These are phyloP conservation scores for Floccularia luteovirens DNA, from an alignment of 768 basidiomycete genomes.

Conservation along the genomic window DNA sequence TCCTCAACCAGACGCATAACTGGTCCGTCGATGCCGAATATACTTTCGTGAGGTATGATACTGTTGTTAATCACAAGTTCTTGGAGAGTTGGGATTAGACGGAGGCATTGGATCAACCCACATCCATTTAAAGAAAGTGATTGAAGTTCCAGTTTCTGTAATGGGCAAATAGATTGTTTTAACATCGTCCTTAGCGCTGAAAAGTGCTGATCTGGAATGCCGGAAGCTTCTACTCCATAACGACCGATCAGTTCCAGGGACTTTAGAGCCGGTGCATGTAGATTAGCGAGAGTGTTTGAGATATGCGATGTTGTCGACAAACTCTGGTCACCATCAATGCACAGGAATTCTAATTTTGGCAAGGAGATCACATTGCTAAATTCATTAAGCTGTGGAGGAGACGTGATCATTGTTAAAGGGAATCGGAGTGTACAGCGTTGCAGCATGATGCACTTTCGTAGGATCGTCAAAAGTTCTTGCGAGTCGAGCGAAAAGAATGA, in stretches of 20 bases:
- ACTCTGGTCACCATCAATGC: slow-evolving; percentile 20
- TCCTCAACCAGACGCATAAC: slow-evolving; percentile 10
- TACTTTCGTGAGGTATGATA: not conserved
- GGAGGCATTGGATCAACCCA: slow-evolving; percentile 15
- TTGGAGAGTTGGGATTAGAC: slow-evolving; percentile 12
- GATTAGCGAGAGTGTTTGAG: slow-evolving; percentile 15
- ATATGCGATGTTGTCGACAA: slow-evolving; percentile 20
- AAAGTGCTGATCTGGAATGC: slow-evolving; percentile 12
- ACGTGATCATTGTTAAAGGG: slow-evolving; percentile 15
- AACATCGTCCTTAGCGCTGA: slow-evolving; percentile 13
- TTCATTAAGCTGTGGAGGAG: slow-evolving; percentile 9
- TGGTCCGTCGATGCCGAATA: not conserved
- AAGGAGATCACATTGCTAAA: slow-evolving; percentile 12
- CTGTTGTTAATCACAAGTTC: slow-evolving; percentile 16
- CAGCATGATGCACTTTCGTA: slow-evolving; percentile 12
- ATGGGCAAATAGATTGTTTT: slow-evolving; percentile 12
- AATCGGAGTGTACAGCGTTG: slow-evolving; percentile 19
- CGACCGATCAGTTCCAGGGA: slow-evolving; percentile 17
- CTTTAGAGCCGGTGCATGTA: slow-evolving; percentile 15
- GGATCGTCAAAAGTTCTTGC: slow-evolving; percentile 14
- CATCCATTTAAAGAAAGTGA: slow-evolving; percentile 14
- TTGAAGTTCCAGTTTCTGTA: slow-evolving; percentile 16
- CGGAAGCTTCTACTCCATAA: slow-evolving; percentile 11
- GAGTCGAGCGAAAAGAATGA: slow-evolving; percentile 17
- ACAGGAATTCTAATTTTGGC: slow-evolving; percentile 14